Evolutionary conservation across 257 asterid species (phyloP).

Genomic region (Nicotiana attenuata): DNA sequence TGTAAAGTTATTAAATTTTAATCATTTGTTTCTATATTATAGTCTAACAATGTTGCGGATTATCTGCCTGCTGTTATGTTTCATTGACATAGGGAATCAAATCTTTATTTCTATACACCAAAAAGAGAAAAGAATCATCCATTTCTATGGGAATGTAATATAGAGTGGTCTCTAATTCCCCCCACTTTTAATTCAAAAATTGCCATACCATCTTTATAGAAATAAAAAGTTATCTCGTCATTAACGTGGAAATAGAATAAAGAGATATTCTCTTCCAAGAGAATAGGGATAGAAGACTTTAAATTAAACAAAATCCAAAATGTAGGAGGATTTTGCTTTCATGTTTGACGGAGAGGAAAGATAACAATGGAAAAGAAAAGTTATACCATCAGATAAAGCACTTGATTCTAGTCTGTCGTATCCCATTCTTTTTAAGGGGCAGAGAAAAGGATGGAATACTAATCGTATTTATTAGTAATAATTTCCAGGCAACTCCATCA

Average conservation of each 20-base stretch:
- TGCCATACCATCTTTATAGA: neutral
- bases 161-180: neutral
- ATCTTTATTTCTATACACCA: too few species aligned
- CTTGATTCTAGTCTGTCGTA: neutral
- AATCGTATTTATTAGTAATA: too few species aligned
- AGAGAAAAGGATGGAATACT: neutral
- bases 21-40: neutral
- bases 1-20: neutral
- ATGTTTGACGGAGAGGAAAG: slow-evolving; percentile 1
- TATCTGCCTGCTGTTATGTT: neutral
- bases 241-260: neutral
- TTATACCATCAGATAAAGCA: neutral
- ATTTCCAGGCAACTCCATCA: neutral
- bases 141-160: neutral
- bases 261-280: neutral
- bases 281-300: neutral
- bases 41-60: neutral
- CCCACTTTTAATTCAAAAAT: too few species aligned
- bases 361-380: neutral
- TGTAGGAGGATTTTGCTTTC: neutral
- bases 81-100: neutral
- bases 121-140: neutral
- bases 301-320: neutral
- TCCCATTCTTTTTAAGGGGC: neutral
- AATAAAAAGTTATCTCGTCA: neutral